phyloP scores from a whole-genome alignment of 345 rosid species.

The Anastatica hierochuntica region DNA sequence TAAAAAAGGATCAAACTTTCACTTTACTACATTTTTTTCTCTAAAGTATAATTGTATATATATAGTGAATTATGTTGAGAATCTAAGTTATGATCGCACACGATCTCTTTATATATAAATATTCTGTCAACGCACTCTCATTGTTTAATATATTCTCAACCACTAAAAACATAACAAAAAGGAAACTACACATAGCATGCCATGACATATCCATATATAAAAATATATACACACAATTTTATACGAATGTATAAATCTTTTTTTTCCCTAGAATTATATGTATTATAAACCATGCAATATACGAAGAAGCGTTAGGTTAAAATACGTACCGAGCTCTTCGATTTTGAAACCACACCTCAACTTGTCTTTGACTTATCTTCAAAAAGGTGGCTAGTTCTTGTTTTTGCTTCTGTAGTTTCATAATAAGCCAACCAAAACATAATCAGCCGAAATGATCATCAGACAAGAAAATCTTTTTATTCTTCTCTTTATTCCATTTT shows the following conservation, averaged over 20 bases:
- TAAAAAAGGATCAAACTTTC: conserved; percentile 11
- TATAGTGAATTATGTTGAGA: conserved; percentile 13
- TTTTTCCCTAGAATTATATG: no score
- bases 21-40: conserved; percentile 14
- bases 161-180: conserved; percentile 1
- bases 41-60: conserved; percentile 12
- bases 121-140: conserved; percentile 27
- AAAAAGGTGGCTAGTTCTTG: conserved; percentile 47
- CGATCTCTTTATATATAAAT: conserved; percentile 14
- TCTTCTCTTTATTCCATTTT: background rate
- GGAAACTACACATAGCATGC: conserved; percentile 1
- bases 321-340: conserved; percentile 59
- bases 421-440: conserved; percentile 10
- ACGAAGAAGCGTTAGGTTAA: background rate
- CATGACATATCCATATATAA: background rate
- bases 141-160: conserved; percentile 10
- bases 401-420: conserved; percentile 40
- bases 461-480: background rate
- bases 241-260: no score
- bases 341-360: conserved; percentile 82
- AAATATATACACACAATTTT: background rate
- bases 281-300: background rate
- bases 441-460: conserved; percentile 11
- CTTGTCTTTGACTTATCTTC: conserved; percentile 64
- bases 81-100: conserved; percentile 19